Evolutionary conservation across 192 early-diverging fungal species (phyloP).

Genomic region (Coemansia pectinata): DNA sequence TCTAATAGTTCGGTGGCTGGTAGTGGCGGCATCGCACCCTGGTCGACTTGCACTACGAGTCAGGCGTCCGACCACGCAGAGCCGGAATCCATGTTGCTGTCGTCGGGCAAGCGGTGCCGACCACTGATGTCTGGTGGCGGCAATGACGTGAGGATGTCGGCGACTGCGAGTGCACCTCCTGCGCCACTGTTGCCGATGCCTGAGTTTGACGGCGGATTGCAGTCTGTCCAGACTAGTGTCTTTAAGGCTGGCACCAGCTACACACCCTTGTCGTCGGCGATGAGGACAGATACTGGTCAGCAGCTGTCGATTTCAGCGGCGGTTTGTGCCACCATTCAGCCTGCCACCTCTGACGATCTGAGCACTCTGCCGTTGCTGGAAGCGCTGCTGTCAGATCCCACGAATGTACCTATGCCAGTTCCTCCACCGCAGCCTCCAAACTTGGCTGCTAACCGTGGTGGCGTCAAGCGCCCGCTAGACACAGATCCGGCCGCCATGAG

Average conservation of each 20-base stretch:
- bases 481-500: not conserved
- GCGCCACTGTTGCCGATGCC: not conserved
- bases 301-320: not conserved
- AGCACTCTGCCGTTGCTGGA: slow-evolving; percentile 45
- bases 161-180: not conserved
- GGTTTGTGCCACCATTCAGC: slow-evolving; percentile 12
- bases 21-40: not conserved
- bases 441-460: not conserved
- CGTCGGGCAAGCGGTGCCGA: not conserved
- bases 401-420: slow-evolving; percentile 17
- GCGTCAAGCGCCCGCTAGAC: not conserved
- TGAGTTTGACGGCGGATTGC: not conserved
- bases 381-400: slow-evolving; percentile 41
- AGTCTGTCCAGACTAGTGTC: not conserved
- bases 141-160: not conserved
- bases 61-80: slow-evolving; percentile 7
- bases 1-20: not conserved
- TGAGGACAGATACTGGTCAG: not conserved
- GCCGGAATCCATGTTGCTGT: not conserved
- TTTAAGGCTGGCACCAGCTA: not conserved
- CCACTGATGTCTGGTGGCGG: not conserved
- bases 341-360: slow-evolving; percentile 12
- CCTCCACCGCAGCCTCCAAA: not conserved
- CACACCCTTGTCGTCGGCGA: not conserved
- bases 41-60: slow-evolving; percentile 12